Conservation (phyloP, 1,284 basidiomycete species). For the Microbotryum scabiosae region DNA sequence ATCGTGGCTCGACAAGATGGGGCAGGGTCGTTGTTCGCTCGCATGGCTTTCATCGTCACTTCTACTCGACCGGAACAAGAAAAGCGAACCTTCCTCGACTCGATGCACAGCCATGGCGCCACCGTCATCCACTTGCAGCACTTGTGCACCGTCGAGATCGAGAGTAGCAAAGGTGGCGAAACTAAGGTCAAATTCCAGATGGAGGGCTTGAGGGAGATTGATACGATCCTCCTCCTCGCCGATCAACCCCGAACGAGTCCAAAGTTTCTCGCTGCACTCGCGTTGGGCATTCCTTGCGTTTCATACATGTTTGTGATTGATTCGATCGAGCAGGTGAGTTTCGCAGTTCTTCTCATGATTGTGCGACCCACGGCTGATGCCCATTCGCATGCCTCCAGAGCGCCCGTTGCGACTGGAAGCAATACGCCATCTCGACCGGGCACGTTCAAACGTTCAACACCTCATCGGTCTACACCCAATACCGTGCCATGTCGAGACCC, state of each 20-base stretch:
- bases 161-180: neutral
- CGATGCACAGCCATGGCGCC: constrained; percentile 54
- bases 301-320: constrained; percentile 54
- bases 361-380: too few species aligned
- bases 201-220: constrained; percentile 28
- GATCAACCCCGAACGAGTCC: constrained; percentile 58
- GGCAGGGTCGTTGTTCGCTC: constrained; percentile 44
- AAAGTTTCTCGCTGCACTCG: constrained; percentile 71
- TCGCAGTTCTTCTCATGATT: too few species aligned
- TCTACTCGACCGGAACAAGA: constrained; percentile 40
- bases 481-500: constrained; percentile 53
- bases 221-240: constrained; percentile 60
- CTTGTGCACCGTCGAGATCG: constrained; percentile 45
- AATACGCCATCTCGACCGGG: constrained; percentile 61
- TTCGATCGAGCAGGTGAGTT: constrained; percentile 44
- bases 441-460: constrained; percentile 49
- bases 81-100: constrained; percentile 38
- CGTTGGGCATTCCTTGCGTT: constrained; percentile 76
- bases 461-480: constrained; percentile 54
- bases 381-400: constrained; percentile 20
- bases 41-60: constrained; percentile 49
- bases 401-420: constrained; percentile 51
- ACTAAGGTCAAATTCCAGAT: constrained; percentile 1
- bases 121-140: constrained; percentile 53
- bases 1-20: neutral